These are phyloP conservation scores for Larix kaempferi DNA, from an alignment of 75 land plant species.

Conservation along the genomic window DNA sequence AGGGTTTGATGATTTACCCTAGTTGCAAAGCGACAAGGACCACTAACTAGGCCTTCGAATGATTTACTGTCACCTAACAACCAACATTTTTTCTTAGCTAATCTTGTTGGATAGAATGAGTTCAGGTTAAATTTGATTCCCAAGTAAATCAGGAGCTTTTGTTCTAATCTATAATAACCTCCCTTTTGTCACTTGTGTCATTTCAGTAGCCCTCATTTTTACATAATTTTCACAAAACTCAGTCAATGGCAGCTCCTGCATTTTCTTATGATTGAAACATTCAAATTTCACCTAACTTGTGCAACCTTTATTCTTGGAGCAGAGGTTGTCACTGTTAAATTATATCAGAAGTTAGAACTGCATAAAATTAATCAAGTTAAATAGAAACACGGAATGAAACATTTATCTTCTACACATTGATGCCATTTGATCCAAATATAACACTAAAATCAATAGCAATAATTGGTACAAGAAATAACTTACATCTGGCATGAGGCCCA, in stretches of 20 bases:
- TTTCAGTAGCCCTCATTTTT: background rate
- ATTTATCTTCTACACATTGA: background rate
- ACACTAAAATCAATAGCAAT: background rate
- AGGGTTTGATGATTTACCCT: too few species aligned
- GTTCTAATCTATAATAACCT: background rate
- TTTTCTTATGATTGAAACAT: background rate
- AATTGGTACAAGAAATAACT: slow-evolving; percentile 11
- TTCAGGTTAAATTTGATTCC: background rate
- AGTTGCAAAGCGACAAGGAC: background rate
- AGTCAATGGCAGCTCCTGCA: background rate
- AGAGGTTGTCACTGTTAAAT: background rate
- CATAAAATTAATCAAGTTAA: background rate
- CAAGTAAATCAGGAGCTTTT: background rate
- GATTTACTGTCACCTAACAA: background rate
- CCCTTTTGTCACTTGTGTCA: background rate
- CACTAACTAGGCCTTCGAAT: background rate
- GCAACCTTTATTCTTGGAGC: background rate
- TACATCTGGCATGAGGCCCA: slow-evolving; percentile 92
- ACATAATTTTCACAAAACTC: background rate
- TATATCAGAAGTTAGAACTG: background rate
- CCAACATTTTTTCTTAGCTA: background rate
- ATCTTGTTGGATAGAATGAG: background rate
- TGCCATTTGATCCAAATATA: slow-evolving; percentile 1
- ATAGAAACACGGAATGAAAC: background rate
- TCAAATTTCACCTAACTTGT: background rate